These are phyloP conservation scores for Moesziomyces sp. DNA, from an alignment of 1,284 basidiomycete species.

Conservation along the genomic window DNA sequence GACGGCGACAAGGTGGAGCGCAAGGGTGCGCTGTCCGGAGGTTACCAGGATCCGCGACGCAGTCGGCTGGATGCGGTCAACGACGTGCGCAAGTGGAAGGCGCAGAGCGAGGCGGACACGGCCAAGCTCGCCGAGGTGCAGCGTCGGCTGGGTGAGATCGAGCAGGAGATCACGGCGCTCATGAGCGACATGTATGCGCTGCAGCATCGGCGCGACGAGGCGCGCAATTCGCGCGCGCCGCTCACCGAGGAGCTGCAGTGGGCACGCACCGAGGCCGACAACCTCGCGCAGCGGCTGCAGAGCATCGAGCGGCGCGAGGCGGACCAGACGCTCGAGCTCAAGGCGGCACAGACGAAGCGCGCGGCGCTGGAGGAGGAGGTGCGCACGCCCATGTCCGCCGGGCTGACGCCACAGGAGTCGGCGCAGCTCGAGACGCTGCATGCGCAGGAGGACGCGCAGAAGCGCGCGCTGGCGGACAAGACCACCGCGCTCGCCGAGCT, in stretches of 20 bases:
- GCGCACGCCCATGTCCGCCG: slow-evolving; percentile 78
- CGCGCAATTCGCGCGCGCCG: slow-evolving; percentile 77
- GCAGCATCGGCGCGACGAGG: slow-evolving; percentile 78
- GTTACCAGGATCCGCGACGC: slow-evolving; percentile 90
- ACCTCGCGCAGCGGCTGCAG: slow-evolving; percentile 74
- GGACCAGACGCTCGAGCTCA: slow-evolving; percentile 79
- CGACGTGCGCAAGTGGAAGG: slow-evolving; percentile 80
- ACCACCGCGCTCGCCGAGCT: slow-evolving; percentile 81
- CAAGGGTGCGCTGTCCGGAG: slow-evolving; percentile 93
- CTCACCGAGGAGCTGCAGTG: slow-evolving; percentile 76
- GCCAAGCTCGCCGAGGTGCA: slow-evolving; percentile 80
- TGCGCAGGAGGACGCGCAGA: slow-evolving; percentile 79
- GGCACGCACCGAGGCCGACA: slow-evolving; percentile 79
- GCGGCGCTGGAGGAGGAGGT: slow-evolving; percentile 80
- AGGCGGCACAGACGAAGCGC: slow-evolving; percentile 73
- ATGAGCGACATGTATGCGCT: slow-evolving; percentile 80
- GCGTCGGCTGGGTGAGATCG: slow-evolving; percentile 76
- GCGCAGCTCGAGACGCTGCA: slow-evolving; percentile 77
- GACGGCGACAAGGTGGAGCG: slow-evolving; percentile 98
- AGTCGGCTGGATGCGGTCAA: slow-evolving; percentile 90
- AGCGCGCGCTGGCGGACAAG: slow-evolving; percentile 78
- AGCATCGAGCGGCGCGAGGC: slow-evolving; percentile 77
- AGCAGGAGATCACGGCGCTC: slow-evolving; percentile 86
- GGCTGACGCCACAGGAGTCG: slow-evolving; percentile 80
- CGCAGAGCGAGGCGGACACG: slow-evolving; percentile 77